phyloP scores from a whole-genome alignment of 2,329 filamentous ascomycete genomes.

The Zasmidium citrigriseum region DNA sequence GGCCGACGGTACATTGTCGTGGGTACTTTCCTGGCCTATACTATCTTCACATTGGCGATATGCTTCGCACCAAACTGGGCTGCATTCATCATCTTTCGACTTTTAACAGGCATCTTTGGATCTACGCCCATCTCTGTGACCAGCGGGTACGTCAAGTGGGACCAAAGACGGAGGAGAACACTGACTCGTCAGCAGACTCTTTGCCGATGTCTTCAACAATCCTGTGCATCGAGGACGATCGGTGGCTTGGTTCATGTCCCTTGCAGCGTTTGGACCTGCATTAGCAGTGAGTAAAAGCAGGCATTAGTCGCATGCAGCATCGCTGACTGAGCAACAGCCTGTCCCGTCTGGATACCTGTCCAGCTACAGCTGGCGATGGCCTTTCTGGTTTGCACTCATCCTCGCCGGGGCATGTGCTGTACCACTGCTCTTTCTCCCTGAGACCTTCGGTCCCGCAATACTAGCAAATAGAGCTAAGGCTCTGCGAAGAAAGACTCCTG shows the following conservation, averaged over 20 bases:
- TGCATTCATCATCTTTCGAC: slow-evolving; percentile 17
- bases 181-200: slow-evolving; percentile 3
- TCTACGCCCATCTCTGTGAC: slow-evolving; percentile 21
- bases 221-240: slow-evolving; percentile 14
- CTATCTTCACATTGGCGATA: slow-evolving; percentile 43
- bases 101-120: slow-evolving; percentile 17
- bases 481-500: slow-evolving; percentile 55
- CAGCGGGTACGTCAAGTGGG: slow-evolving; percentile 4
- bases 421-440: slow-evolving; percentile 36
- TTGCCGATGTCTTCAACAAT: slow-evolving; percentile 19
- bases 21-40: slow-evolving; percentile 15
- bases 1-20: slow-evolving; percentile 43
- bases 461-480: slow-evolving; percentile 48
- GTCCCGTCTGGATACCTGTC: slow-evolving; percentile 17
- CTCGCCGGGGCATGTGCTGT: slow-evolving; percentile 12
- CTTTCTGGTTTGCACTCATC: slow-evolving; percentile 21
- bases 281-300: not conserved
- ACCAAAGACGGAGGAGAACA: not conserved
- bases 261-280: slow-evolving; percentile 16
- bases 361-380: slow-evolving; percentile 17
- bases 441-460: slow-evolving; percentile 45
- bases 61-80: slow-evolving; percentile 37
- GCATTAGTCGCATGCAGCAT: not conserved
- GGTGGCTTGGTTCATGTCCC: slow-evolving; percentile 22
- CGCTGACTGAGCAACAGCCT: not conserved